phyloP scores from a whole-genome alignment of 352 stramenopile genomes.

The Phytophthora multivora region DNA sequence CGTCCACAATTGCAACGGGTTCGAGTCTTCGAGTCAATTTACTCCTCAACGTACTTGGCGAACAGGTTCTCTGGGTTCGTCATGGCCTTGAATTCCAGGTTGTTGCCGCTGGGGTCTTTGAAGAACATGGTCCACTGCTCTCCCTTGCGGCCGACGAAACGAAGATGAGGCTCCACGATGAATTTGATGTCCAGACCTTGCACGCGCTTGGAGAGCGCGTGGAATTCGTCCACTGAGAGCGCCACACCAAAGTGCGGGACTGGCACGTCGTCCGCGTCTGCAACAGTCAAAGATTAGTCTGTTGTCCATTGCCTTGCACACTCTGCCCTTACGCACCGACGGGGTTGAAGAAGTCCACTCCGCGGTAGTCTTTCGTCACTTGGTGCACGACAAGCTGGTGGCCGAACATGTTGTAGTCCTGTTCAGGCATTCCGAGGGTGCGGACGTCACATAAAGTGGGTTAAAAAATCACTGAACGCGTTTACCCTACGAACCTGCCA shows the following conservation, averaged over 20 bases:
- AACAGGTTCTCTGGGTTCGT: slow-evolving; percentile 97
- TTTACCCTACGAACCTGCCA: slow-evolving; percentile 81
- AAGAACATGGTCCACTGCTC: slow-evolving; percentile 99
- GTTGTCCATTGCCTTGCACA: background rate
- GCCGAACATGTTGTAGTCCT: slow-evolving; percentile 92
- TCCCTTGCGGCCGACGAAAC: slow-evolving; percentile 93
- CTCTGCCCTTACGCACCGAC: slow-evolving; percentile 63
- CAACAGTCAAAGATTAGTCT: background rate
- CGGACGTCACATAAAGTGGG: slow-evolving; percentile 4
- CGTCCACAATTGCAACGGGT: background rate
- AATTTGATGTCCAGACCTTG: slow-evolving; percentile 86
- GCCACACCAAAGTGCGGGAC: slow-evolving; percentile 96
- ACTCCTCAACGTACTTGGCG: slow-evolving; percentile 95
- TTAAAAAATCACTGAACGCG: background rate
- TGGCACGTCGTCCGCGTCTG: slow-evolving; percentile 96
- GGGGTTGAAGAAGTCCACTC: slow-evolving; percentile 95
- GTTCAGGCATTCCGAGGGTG: slow-evolving; percentile 39
- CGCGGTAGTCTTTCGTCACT: slow-evolving; percentile 93
- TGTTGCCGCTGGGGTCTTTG: slow-evolving; percentile 97
- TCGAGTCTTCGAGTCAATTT: slow-evolving; percentile 9
- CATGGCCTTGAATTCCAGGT: slow-evolving; percentile 99
- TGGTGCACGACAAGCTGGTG: slow-evolving; percentile 91
- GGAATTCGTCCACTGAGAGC: slow-evolving; percentile 93
- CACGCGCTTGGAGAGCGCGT: slow-evolving; percentile 88
- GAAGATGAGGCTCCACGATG: slow-evolving; percentile 95